Base-by-base conservation (phyloP, 768 basidiomycete genomes). In the Hydnomerulius pinastri region DNA sequence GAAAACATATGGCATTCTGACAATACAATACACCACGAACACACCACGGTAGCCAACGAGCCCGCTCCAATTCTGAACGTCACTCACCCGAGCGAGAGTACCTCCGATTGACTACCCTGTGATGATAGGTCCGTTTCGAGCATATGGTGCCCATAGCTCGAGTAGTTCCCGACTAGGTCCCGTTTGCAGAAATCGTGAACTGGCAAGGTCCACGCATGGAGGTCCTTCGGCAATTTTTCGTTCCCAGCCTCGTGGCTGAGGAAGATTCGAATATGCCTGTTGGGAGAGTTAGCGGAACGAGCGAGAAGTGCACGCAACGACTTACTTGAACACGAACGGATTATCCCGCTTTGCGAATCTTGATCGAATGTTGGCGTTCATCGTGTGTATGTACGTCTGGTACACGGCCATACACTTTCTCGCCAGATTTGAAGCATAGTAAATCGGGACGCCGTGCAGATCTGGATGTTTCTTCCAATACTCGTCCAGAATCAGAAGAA, bases 381-480 rank as follows among this genome's bases (percentile, higher is more conserved):
- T 98, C 6, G 96, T 98, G 66, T 98, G 95, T 56, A 98, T 97
- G 67, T 98, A 98, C 3, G 90, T 94, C 69, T 98, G 93, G 69
- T 97, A 99, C 6, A 99, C 95, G 40, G 93, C 87, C 96, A 98
- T 98, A 61, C 94, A 98, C 63, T 97, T 97, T 51, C 90, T 83
- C 10, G 97, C 97, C 23, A 99, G 78, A 62, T 86, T 92, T 13
- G 96, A 98, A 2, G 95, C 93, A 61, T 96, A 98, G 73, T 97
- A 98, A 48, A 99, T 88, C 0, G 97, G 97, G 32, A 96, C 87
- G 53, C 86, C 87, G 69, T 98, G 97, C 24, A 99, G 75, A 62
- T 98, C 97, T 11, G 95, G 88, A 61, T 98, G 94, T 48, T 87
- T 87, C 60, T 91, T 85, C 96, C 97, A 98, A 71, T 96, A 97